Base-by-base conservation (phyloP, 495 filamentous ascomycete species). In the Penicillium simplicissimum region DNA sequence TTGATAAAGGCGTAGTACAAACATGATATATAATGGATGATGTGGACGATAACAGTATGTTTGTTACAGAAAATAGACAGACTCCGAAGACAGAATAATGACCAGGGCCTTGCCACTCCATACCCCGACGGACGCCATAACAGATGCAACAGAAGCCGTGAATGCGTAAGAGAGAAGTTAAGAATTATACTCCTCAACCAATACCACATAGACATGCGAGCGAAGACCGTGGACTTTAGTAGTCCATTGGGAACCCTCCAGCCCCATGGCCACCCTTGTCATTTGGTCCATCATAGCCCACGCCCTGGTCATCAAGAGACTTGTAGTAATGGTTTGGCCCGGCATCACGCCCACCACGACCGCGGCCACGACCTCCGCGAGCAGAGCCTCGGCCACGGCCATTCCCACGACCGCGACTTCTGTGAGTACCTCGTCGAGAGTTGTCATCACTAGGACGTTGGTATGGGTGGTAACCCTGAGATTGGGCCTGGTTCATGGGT, bases 361-460 rank as follows among this genome's bases (percentile, higher is more conserved):
- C 76, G 64, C 77, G 67, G 17, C 81, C 76, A 58, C 81, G 74
- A 49, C 76, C 59, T 56, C 78, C 70, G 31, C 75, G 74, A 58
- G 67, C 74, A 33, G 67, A 60, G 55, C 81, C 79, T 28, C 81
- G 68, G 7, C 77, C 78, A 9, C 80, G 73, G n/a, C 74, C 76
- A 25, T 64, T 72, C 4, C 74, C 74, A 57, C 81, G 76, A 34
- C 81, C 78, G 55, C 85, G 78, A 49, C 81, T 80, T 28, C 81
- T 79, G 60, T 78, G 75, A 49, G 75, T 69, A 25, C 78, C 76
- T 15, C 79, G 74, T 23, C 77, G 75, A 62, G 65, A 58, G 37
- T 62, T 69, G 40, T 78, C 74, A 43, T 76, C 70, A 43, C 64
- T 57, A 23, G 66, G 59, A 17, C 65, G 68, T 3, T 63, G 64